phyloP scores from a whole-genome alignment of 805 yeast species.

The Metschnikowia gruessii region DNA sequence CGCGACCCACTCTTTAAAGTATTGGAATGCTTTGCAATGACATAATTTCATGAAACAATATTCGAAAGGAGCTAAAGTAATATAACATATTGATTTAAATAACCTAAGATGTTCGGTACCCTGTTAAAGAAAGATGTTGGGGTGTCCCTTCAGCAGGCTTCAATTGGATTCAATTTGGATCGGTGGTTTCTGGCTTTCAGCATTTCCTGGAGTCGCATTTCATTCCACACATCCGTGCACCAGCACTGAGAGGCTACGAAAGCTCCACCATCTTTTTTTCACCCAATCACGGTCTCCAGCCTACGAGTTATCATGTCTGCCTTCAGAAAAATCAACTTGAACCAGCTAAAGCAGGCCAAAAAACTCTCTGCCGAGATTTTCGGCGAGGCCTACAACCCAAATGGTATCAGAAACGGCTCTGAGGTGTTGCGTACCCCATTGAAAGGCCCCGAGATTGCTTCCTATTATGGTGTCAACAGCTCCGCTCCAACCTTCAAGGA shows the following conservation, averaged over 20 bases:
- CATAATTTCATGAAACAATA: too few relatives aligned
- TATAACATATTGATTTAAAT: too few relatives aligned
- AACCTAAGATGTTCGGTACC: too few relatives aligned
- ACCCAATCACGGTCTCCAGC: background rate
- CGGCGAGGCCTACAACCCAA: constrained; percentile 69
- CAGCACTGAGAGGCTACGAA: background rate
- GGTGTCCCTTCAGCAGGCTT: too few relatives aligned
- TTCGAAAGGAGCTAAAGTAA: too few relatives aligned
- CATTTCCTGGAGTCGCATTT: too few relatives aligned
- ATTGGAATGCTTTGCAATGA: too few relatives aligned
- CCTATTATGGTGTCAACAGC: constrained; percentile 68
- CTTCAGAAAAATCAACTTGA: constrained; percentile 35
- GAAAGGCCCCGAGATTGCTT: constrained; percentile 66
- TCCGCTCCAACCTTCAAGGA: constrained; percentile 63
- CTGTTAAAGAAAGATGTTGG: too few relatives aligned
- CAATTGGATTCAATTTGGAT: too few relatives aligned
- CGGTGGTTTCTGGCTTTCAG: too few relatives aligned
- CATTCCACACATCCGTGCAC: constrained; percentile 8
- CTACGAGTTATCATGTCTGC: constrained; percentile 10
- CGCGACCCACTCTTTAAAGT: too few relatives aligned
- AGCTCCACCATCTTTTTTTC: constrained; percentile 3
- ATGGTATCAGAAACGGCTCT: constrained; percentile 63
- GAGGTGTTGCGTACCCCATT: constrained; percentile 65
- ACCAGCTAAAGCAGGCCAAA: constrained; percentile 54
- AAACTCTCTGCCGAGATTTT: constrained; percentile 64